These are phyloP conservation scores for Sclerotinia sclerotiorum DNA, from an alignment of 2,329 filamentous ascomycete genomes.

Conservation along the genomic window DNA sequence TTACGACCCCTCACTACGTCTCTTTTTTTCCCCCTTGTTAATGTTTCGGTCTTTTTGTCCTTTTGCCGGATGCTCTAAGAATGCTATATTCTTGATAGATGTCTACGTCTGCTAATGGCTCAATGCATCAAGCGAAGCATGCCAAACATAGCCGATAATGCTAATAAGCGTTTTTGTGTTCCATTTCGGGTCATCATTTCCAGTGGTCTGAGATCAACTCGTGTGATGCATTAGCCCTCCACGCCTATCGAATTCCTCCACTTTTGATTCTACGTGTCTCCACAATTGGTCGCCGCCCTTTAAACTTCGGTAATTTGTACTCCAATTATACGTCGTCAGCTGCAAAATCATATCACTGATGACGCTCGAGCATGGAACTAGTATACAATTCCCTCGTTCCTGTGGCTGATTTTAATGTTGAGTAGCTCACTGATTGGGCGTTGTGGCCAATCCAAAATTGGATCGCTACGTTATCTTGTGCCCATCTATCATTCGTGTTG, in stretches of 20 bases:
- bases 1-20: not conserved
- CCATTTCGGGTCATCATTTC: constrained; percentile 40
- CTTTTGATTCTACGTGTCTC: constrained; percentile 38
- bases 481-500: constrained; percentile 26
- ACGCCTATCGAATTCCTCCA: constrained; percentile 39
- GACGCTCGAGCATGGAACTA: constrained; percentile 27
- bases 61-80: not conserved
- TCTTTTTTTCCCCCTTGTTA: not conserved
- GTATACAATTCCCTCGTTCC: constrained; percentile 23
- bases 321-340: constrained; percentile 26
- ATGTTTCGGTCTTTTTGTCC: constrained; percentile 1
- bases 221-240: constrained; percentile 39
- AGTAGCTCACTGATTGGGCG: constrained; percentile 30
- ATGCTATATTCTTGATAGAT: not conserved
- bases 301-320: constrained; percentile 34
- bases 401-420: constrained; percentile 29
- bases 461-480: constrained; percentile 22
- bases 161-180: constrained; percentile 34
- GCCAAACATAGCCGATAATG: constrained; percentile 24
- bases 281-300: constrained; percentile 32
- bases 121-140: constrained; percentile 30
- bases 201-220: constrained; percentile 32
- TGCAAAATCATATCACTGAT: constrained; percentile 28
- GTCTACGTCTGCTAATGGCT: constrained; percentile 37
- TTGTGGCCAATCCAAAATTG: constrained; percentile 28